Conservation (phyloP, 176 grass and related monocot species). For the Dactylis glomerata region DNA sequence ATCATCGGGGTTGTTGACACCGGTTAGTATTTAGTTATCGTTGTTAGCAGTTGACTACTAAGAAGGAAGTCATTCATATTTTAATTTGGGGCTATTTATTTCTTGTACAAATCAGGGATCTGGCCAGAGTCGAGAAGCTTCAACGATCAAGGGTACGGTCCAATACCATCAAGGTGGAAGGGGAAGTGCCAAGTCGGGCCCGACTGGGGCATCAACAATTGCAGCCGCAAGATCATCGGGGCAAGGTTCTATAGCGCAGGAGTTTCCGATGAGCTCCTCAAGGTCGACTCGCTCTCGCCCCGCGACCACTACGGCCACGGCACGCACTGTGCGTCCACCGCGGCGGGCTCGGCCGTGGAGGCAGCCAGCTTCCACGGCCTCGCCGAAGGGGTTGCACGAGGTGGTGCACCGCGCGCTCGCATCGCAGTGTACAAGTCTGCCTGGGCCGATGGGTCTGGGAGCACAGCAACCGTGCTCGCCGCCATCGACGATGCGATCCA, state of each 20-base stretch:
- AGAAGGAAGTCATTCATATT: no score
- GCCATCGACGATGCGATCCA: conserved; percentile 15
- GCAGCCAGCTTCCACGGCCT: conserved; percentile 15
- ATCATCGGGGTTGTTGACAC: neutral
- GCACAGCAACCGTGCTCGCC: neutral
- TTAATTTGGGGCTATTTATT: no score
- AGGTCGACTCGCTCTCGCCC: neutral
- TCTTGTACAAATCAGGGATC: conserved; percentile 23
- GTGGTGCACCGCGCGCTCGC: conserved; percentile 13
- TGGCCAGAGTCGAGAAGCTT: conserved; percentile 27
- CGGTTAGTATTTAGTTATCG: no score
- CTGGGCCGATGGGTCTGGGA: neutral
- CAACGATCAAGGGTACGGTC: neutral
- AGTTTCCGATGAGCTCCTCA: neutral
- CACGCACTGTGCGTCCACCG: conserved; percentile 35
- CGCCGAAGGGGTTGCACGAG: neutral
- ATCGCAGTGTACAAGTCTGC: conserved; percentile 10
- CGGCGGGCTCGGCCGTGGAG: neutral
- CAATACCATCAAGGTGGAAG: neutral
- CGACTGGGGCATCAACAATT: neutral
- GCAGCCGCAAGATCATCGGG: neutral
- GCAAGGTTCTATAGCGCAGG: neutral
- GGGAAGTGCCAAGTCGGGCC: neutral
- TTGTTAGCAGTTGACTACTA: no score
- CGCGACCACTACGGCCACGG: neutral